Percentiles rank a stretch among this genome's conserved stretches.
These are phyloP conservation scores for Cucurbitaria berberidis DNA, from an alignment of 2,329 filamentous ascomycete genomes.

Conservation along the genomic window DNA sequence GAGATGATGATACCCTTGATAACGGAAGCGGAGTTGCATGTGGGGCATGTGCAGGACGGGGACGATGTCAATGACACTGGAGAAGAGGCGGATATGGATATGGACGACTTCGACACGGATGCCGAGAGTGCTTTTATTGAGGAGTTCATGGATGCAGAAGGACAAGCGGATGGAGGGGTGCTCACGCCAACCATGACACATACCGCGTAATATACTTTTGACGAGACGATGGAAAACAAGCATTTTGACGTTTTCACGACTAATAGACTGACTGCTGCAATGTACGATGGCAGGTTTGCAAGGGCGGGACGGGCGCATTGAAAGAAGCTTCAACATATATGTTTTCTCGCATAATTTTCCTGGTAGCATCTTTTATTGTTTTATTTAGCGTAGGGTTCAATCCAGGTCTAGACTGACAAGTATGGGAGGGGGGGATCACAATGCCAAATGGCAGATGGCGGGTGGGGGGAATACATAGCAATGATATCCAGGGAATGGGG, in stretches of 20 bases:
- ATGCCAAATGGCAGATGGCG: too few species aligned
- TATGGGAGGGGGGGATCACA: not conserved
- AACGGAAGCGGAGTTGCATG: conserved; percentile 5
- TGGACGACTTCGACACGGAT: conserved; percentile 33
- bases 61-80: conserved; percentile 26
- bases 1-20: conserved; percentile 4
- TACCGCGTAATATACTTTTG: not conserved
- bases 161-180: conserved; percentile 7
- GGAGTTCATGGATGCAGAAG: conserved; percentile 31
- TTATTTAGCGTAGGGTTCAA: too few species aligned
- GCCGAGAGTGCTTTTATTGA: conserved; percentile 33
- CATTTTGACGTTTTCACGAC: not conserved
- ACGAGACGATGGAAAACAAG: not conserved
- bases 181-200: conserved; percentile 27
- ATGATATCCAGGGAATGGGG: not conserved
- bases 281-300: not conserved
- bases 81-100: conserved; percentile 36
- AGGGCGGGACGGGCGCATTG: too few species aligned
- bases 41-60: conserved; percentile 12
- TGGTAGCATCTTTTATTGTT: too few species aligned
- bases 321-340: too few species aligned
- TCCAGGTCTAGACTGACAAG: not conserved
- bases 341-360: too few species aligned
- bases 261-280: not conserved
- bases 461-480: not conserved